phyloP scores from a whole-genome alignment of 2,329 filamentous ascomycete species.

The Ophiostoma australiae region DNA sequence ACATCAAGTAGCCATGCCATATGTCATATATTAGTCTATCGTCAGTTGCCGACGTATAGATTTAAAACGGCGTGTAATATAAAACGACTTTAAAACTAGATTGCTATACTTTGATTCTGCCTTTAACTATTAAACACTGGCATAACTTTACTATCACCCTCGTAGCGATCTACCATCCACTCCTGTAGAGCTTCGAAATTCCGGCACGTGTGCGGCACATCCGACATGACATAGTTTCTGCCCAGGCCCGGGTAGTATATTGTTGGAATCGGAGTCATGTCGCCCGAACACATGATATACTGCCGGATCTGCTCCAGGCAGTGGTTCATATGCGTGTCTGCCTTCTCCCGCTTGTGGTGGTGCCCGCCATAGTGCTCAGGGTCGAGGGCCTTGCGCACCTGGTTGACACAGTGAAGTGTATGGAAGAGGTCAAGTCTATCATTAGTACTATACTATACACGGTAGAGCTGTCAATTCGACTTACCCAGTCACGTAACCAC shows the following conservation, averaged over 20 bases:
- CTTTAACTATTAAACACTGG: background rate
- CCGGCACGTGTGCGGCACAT: constrained; percentile 29
- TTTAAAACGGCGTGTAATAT: background rate
- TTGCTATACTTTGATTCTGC: background rate
- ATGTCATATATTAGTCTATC: too few relatives aligned
- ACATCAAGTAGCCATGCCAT: too few relatives aligned
- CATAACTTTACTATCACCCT: constrained; percentile 9
- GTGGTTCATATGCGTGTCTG: constrained; percentile 26
- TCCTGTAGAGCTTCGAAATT: constrained; percentile 24
- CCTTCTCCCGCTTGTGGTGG: constrained; percentile 7
- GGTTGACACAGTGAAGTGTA: constrained; percentile 29
- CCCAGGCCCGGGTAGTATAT: constrained; percentile 25
- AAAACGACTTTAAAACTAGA: background rate
- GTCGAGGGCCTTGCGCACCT: constrained; percentile 27
- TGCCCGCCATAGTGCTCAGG: constrained; percentile 26
- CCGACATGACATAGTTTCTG: constrained; percentile 29
- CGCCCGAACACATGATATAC: constrained; percentile 29
- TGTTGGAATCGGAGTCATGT: constrained; percentile 28
- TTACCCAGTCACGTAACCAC: constrained; percentile 25
- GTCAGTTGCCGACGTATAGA: too few relatives aligned
- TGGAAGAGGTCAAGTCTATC: constrained; percentile 27
- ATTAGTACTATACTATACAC: background rate
- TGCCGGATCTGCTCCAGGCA: constrained; percentile 29
- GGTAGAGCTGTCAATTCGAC: background rate
- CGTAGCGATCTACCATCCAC: constrained; percentile 21